phyloP scores from a whole-genome alignment of 2,329 filamentous ascomycete species.

The Leptographium flavum region DNA sequence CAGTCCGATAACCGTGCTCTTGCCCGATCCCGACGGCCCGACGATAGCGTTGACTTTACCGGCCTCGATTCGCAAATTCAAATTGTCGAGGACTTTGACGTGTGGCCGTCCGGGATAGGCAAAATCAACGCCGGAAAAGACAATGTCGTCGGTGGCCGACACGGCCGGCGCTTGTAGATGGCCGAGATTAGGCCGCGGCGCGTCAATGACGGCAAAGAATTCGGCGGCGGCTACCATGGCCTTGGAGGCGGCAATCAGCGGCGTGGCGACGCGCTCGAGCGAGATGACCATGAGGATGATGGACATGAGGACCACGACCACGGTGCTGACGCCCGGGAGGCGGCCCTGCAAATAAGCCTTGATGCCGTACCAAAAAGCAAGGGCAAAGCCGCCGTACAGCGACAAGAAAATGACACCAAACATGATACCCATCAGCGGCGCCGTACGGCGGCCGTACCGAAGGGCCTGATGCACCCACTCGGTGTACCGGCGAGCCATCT shows the following conservation, averaged over 20 bases:
- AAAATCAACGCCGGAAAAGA: slow-evolving; percentile 53
- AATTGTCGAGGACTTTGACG: slow-evolving; percentile 45
- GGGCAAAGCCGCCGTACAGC: slow-evolving; percentile 35
- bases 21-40: slow-evolving; percentile 58
- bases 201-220: slow-evolving; percentile 40
- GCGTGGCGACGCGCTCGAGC: slow-evolving; percentile 40
- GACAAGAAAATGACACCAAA: slow-evolving; percentile 42
- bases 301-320: slow-evolving; percentile 43
- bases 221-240: slow-evolving; percentile 43
- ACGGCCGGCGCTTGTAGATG: slow-evolving; percentile 33
- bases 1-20: slow-evolving; percentile 59
- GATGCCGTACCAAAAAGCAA: slow-evolving; percentile 50
- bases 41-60: slow-evolving; percentile 62
- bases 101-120: slow-evolving; percentile 55
- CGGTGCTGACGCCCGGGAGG: slow-evolving; percentile 33
- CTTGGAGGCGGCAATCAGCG: slow-evolving; percentile 42
- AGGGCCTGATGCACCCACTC: slow-evolving; percentile 40
- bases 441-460: slow-evolving; percentile 30
- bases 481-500: slow-evolving; percentile 37
- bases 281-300: slow-evolving; percentile 45
- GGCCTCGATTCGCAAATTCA: slow-evolving; percentile 43
- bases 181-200: slow-evolving; percentile 24
- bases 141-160: slow-evolving; percentile 36
- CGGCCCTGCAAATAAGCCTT: slow-evolving; percentile 31
- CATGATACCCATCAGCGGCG: slow-evolving; percentile 37